Evolutionary conservation across 306 rosid species (phyloP).

Genomic region (Arachis hypogaea): DNA sequence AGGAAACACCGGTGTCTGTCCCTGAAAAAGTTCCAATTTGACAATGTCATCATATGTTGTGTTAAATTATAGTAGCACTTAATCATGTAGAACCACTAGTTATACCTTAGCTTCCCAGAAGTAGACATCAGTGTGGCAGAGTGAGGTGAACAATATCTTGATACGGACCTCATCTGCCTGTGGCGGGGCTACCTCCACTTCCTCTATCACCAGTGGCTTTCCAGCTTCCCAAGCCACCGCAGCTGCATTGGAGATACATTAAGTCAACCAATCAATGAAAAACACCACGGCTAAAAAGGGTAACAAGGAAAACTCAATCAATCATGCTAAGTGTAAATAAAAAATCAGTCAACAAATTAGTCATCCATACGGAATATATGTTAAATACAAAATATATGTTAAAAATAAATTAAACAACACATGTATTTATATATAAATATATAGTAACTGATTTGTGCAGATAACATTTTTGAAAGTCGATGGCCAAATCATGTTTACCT

Average conservation of each 20-base stretch:
- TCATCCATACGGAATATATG: no score
- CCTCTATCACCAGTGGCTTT: constrained; percentile 38
- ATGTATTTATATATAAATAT: no score
- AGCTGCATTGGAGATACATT: constrained; percentile 13
- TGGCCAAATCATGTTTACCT: constrained; percentile 8
- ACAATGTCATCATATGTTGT: constrained; percentile 4
- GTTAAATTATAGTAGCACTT: neutral
- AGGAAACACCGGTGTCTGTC: constrained; percentile 44
- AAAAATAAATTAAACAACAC: no score
- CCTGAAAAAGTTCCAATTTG: constrained; percentile 32
- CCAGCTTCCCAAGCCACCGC: constrained; percentile 38
- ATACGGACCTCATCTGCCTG: constrained; percentile 36
- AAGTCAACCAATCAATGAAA: neutral
- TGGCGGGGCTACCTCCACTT: constrained; percentile 38
- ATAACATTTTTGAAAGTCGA: no score
- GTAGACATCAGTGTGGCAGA: constrained; percentile 42
- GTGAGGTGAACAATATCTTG: constrained; percentile 36
- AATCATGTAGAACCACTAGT: neutral
- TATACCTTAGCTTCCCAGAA: constrained; percentile 42
- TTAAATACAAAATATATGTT: no score
- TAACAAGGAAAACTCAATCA: no score
- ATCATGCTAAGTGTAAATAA: no score
- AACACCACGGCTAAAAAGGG: no score
- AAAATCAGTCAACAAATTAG: no score
- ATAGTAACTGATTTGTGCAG: no score